Base-by-base conservation (phyloP, 1,284 basidiomycete genomes). In the Melampsora allii-populina region DNA sequence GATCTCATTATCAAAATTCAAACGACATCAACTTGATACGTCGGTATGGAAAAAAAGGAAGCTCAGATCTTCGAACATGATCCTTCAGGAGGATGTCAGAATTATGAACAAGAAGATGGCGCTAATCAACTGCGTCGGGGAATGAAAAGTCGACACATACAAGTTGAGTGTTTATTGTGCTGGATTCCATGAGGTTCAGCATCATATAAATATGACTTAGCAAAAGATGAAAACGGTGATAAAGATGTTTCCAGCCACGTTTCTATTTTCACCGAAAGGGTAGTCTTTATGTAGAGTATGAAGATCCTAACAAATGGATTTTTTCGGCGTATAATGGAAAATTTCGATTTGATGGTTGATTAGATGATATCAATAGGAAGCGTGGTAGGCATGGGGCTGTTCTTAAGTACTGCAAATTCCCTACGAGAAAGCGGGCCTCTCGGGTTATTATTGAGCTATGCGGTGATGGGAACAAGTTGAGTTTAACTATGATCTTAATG, bases 391-490 rank as follows among this genome's bases (percentile, higher is more conserved):
- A 71, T 61, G 46, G 77, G 79, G 39, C 82, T 82, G 45, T 83
- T 82, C 75, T 67, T 82, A 39, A 81, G 80, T 66, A 79, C 80
- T 21, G 80, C 87, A 58, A 69, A 71, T 33, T 72, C 78, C 6
- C 76, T 83, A 10, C 75, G 76, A 59, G 79, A 82, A 61, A 84
- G 83, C 75, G 84, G 84, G 29, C 84, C 84, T 19, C 79, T 83
- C 39, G 82, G 83, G 79, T 78, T 83, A 4, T 78, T 83, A 56
- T 68, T 84, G 46, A 81, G 81, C 76, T 83, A 81, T 77, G 64
- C 66, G 4, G 76, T 64, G 64, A 56, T 75, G 50, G 67, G 27
- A 48, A 53, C 39, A 6, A 58, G 21, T 59, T 45, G 61, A 64
- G 42, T 14, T 78, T n/a, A n/a, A n/a, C 53, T 66, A 81, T n/a